Evolutionary conservation across 176 grass and related monocot genomes (phyloP), one percentile per base, ranked within the genome.

Genomic region (Carex kokanica): DNA sequence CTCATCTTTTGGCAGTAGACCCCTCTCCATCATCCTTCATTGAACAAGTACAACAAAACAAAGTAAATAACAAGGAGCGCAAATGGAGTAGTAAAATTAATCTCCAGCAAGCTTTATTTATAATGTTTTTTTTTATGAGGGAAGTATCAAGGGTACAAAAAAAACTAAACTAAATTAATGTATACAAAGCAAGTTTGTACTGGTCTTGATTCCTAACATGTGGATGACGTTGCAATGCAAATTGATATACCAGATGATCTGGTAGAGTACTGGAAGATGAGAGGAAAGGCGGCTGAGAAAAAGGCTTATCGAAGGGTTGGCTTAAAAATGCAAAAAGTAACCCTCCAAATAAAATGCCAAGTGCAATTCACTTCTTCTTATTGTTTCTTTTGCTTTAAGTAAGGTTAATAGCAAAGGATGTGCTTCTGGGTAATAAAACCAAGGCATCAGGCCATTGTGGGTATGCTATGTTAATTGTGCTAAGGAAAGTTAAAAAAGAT

Each of bases 11-110:
- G 56, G 14, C 21, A 82, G 60, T 29, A 82, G 60, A 49, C 61
- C 80, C 60, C 61, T 1, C 80, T 82, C 80, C 80, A 82, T 82
- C 80, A 82, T 67, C 80, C 80, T 82, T 11, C 23, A 53, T 49
- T 65, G 16, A 51, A 63, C 21, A 77, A 52, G 21, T 15, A 29
- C 71, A 74, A 27, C 41, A 74, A 25, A 52, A 52, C 20, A 74
- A 74, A 27, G 71, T 53, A 53, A 74, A 51, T 52, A 74, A 74
- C 14, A 53, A 27, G 41, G 32, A 34, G 32, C 32, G 32, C 32
- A 34, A 34, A 34, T 34, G 32, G 32, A 74, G 21, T 3, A 74
- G 24, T 8, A 25, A 1, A 27, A 27, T 27, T 27, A 49, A 25
- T n/a, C 43, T 25, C 41, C 41, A 14, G 43, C 49, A 20, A 74